Conservation (phyloP, 768 basidiomycete genomes). For the Cystoderma amianthinum region DNA sequence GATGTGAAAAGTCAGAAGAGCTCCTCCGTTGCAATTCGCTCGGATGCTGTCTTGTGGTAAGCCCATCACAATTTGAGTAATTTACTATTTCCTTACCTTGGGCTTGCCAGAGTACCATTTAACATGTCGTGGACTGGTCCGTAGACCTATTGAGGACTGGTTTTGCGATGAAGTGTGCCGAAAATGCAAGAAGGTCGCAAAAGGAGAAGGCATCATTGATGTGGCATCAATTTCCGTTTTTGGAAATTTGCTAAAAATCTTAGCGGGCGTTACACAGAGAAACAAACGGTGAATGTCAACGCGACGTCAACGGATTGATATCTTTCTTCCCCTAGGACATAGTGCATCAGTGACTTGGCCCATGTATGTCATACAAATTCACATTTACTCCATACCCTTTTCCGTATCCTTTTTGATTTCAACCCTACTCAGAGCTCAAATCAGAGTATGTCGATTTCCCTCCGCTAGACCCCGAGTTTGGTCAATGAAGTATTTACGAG, state of each 20-base stretch:
- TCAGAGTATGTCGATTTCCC: not conserved
- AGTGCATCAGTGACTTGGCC: not conserved
- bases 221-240: too few species aligned
- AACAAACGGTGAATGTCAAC: too few species aligned
- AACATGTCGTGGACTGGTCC: conserved; percentile 6
- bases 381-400: too few species aligned
- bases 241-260: too few species aligned
- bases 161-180: conserved; percentile 9
- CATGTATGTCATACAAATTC: too few species aligned
- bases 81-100: conserved; percentile 1
- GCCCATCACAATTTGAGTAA: not conserved
- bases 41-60: conserved; percentile 8
- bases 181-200: conserved; percentile 3
- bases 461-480: not conserved
- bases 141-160: conserved; percentile 6
- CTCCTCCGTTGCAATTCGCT: conserved; percentile 7
- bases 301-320: not conserved
- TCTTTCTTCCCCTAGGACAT: not conserved
- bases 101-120: conserved; percentile 8
- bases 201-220: not conserved
- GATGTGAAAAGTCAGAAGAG: conserved; percentile 4
- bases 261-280: too few species aligned
- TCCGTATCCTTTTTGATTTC: too few species aligned
- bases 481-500: conserved; percentile 14
- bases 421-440: not conserved